Base-by-base conservation (phyloP, 148 eudicot species). In the Hydrangea macrophylla region DNA sequence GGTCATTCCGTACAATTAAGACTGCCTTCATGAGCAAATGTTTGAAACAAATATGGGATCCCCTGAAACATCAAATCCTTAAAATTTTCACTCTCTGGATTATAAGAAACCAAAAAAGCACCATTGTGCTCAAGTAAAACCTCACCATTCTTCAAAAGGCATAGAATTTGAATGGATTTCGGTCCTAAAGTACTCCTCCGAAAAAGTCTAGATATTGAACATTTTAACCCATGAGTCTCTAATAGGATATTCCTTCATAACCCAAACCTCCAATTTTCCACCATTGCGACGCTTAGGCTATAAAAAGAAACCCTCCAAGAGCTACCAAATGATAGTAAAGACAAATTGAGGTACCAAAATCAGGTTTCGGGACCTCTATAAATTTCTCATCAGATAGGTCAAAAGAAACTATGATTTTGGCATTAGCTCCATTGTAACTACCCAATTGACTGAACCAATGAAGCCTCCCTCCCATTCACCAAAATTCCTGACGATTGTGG, bases 201-300 rank as follows among this genome's bases (percentile, higher is more conserved):
- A 74, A 33, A 70, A 48, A 23, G 20, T 62, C 57, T 55, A 37
- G 15, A 77, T 56, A 0, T 4, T 57, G 22, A 58, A 70, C n/a
- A 26, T 53, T 56, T 78, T 78, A 12, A 55, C 28, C 85, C 85
- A 78, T 2, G 81, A 78, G 57, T 78, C 79, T 36, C 65, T 71
- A 55, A 63, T 66, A 24, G 53, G 57, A 24, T 78, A 75, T 23
- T 81, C 81, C 53, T 67, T 61, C 85, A 78, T 81, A 5, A 75
- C 57, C 85, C 85, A 81, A 12, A 81, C 65, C 54, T 81, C 69
- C 36, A 64, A 48, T 0, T 57, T 72, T n/a, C 70, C 45, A 44
- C 22, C 2, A 1, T 18, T 56, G 24, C 28, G 33, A 23, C 37
- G 55, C 5, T 60, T 73, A n/a, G 0, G 62, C 62, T 20, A 70